Evolutionary conservation across 2,329 filamentous ascomycete genomes (phyloP), one percentile per base, ranked within the genome.

Genomic region (Venturia effusa): DNA sequence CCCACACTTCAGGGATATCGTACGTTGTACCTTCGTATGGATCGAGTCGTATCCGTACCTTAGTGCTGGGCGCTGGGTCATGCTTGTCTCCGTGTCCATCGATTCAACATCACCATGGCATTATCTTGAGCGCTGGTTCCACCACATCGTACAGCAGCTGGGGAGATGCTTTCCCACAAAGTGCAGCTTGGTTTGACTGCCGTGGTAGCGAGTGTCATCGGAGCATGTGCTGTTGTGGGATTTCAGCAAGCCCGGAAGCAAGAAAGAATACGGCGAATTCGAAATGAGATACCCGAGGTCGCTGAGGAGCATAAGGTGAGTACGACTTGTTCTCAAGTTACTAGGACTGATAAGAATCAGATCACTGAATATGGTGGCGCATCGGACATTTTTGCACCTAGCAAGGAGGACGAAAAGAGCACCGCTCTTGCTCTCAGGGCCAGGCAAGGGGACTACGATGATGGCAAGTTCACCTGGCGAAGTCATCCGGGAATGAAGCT

Each of bases 121-220:
- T 34, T 55, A 34, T 34, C 34, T 34, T 34, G 19, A 57, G 51
- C 51, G 0, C 10, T 27, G 41, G n/a, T 41, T 41, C 17, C 34
- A 40, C 27, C 43, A 15, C n/a, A 60, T 22, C 13, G n/a, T 41
- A 41, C 1, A 43, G 27, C n/a, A 41, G 34, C 37, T 19, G 24
- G 59, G 59, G 40, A 40, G 24, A 60, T 43, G 59, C 75, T 4
- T 72, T 80, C 77, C 48, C 80, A 80, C 70, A 74, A 77, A 69
- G 74, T 78, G 51, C 89, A 92, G 73, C 78, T 94, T 41, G 82
- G 85, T 22, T 83, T 87, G 3, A 91, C 89, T 0, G 90, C 90
- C 1, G 78, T 90, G 27, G 73, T 80, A 11, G 81, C 80, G 4
- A 77, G 77, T 13, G 75, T 76, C 8, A 70, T 82, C 6, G 78